Conservation (phyloP, 306 rosid genomes). For the Ceratonia siliqua region DNA sequence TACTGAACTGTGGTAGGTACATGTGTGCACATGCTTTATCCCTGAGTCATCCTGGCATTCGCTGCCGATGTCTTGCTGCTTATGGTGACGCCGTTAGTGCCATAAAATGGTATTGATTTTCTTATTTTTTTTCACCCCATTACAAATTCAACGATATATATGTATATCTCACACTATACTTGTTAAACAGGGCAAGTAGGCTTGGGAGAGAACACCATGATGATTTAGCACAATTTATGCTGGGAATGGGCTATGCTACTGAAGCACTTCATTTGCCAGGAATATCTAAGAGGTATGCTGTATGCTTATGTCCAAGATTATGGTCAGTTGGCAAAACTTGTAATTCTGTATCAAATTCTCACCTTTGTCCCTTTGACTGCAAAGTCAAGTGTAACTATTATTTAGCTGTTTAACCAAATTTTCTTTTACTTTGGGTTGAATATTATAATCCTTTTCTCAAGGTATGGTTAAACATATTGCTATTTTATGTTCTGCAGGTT, state of each 20-base stretch:
- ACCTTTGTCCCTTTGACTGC: neutral
- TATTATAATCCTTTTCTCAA: constrained; percentile 1
- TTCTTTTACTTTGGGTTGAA: neutral
- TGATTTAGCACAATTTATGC: constrained; percentile 95
- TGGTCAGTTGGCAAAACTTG: neutral
- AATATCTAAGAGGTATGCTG: constrained; percentile 85
- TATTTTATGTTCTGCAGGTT: constrained; percentile 52
- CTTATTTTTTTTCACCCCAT: neutral
- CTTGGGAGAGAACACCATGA: constrained; percentile 99
- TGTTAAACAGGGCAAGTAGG: constrained; percentile 89
- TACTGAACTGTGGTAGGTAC: constrained; percentile 60
- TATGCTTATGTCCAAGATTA: constrained; percentile 23
- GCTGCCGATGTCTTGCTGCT: constrained; percentile 99
- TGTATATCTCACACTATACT: constrained; percentile 31
- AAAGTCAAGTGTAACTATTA: neutral
- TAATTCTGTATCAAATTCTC: neutral
- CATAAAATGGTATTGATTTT: constrained; percentile 76
- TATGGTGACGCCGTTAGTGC: constrained; percentile 99
- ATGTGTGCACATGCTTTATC: constrained; percentile 98
- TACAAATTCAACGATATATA: neutral
- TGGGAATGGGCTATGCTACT: constrained; percentile 97
- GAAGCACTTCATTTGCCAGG: constrained; percentile 99
- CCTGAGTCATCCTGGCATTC: constrained; percentile 94
- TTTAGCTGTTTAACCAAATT: neutral
- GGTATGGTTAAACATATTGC: constrained; percentile 13